Evolutionary conservation across 768 basidiomycete genomes (phyloP).

Genomic region (Dendrothele bispora): DNA sequence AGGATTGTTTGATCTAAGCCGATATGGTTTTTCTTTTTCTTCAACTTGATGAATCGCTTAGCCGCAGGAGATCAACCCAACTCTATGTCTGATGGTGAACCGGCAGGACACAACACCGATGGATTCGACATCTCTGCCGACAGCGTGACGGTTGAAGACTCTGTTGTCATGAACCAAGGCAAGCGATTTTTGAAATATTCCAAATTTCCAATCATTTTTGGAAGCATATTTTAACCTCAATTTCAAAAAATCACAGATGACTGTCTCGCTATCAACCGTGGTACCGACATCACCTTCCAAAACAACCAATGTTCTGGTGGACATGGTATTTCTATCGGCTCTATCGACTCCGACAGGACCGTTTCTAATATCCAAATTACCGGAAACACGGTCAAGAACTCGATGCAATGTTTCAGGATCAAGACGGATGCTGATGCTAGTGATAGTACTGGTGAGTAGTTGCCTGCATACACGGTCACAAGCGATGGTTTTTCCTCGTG

Average conservation of each 20-base stretch:
- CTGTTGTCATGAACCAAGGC: slow-evolving; percentile 2
- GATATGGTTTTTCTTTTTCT: too few relatives aligned
- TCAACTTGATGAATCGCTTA: neutral
- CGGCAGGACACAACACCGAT: slow-evolving; percentile 8
- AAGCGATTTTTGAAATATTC: neutral
- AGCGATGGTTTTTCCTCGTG: too few relatives aligned
- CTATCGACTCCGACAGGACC: slow-evolving; percentile 1
- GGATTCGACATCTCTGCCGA: slow-evolving; percentile 25
- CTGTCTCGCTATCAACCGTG: slow-evolving; percentile 7
- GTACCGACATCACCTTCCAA: slow-evolving; percentile 4
- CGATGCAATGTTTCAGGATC: slow-evolving; percentile 6
- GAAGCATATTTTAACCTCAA: neutral
- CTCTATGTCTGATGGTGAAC: slow-evolving; percentile 2
- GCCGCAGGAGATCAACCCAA: slow-evolving; percentile 7
- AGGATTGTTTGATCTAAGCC: too few relatives aligned
- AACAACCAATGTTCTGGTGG: slow-evolving; percentile 7
- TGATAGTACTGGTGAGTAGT: too few relatives aligned
- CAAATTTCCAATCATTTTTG: neutral
- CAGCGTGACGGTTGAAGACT: slow-evolving; percentile 5
- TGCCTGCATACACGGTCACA: too few relatives aligned
- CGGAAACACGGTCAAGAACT: slow-evolving; percentile 3
- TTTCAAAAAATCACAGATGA: neutral
- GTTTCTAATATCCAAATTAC: slow-evolving; percentile 2
- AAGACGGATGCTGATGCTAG: slow-evolving; percentile 6
- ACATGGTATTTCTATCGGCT: slow-evolving; percentile 9